Base-by-base conservation (phyloP, 108 stramenopile genomes). In the Skeletonema costatum region DNA sequence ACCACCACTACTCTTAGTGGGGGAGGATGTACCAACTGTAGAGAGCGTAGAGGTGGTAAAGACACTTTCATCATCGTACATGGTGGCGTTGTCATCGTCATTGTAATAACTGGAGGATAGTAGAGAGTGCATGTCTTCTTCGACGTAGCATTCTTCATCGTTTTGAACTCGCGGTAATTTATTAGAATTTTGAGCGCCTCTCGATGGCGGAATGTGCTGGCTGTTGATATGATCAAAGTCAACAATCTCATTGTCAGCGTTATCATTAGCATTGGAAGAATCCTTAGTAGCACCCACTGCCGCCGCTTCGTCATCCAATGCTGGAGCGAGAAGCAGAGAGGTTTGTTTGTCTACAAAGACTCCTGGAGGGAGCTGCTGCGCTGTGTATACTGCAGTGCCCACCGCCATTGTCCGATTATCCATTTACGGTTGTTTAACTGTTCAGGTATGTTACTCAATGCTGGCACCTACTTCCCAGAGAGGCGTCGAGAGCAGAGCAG, bases 301-400 rank as follows among this genome's bases (percentile, higher is more conserved):
- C 25, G 53, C 25, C 21, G n/a, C 17, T 19, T 29, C 53, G 4
- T 56, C 53, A 3, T 56, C 53, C 9, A 56, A 56, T 9, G 33
- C 60, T 30, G 70, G 60, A 39, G 70, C 60, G 13, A 71, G 70
- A 14, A 59, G 70, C 36, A 71, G 60, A 42, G 70, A 53, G 17
- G 70, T 71, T 39, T 60, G 70, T 41, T 71, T 71, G 70, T 71
- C 70, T 7, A 71, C 60, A 4, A 41, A 42, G 21, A 71, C 70
- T 60, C 70, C 70, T 0, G 70, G 70, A 0, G 70, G 59, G 68
- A 56, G 53, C n/a, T 56, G 53, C 6, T 25, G 9, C 19, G 51
- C 5, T 3, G 25, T 2, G 51, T 19, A 19, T 53, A 5, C 44
- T 5, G 35, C 35, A 36, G 35, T 6, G 35, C 6, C 35, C 35